Evolutionary conservation across 768 basidiomycete genomes (phyloP), one percentile per base, ranked within the genome.

Genomic region (Neoboletus brunneissimus): DNA sequence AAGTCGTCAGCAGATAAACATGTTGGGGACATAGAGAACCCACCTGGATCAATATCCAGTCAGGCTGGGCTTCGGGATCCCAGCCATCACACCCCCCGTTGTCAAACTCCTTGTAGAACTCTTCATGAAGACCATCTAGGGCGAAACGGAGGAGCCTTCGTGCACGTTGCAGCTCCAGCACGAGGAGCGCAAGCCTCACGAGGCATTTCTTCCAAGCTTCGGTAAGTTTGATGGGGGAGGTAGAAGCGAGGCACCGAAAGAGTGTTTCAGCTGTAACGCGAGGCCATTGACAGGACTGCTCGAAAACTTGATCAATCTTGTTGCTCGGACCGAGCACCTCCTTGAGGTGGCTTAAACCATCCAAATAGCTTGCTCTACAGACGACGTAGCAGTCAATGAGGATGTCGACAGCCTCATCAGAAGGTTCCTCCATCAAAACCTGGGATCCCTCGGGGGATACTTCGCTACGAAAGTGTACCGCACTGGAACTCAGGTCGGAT

Each of bases 11-110:
- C 11, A 20, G n/a, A 31, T 3, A 8, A 23, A 8, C 2, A 13
- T 34, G n/a, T 12, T 9, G 16, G 31, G 18, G 1, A 13, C 41
- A 3, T 13, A 4, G 20, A 31, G 51, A 25, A 51, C 48, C 34
- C 11, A 77, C 75, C 68, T 80, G 79, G 11, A 80, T 71, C 29
- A 80, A 55, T 1, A 78, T 59, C 79, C 78, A 80, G 49, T 77
- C 77, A 0, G 72, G 66, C 48, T 72, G 54, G 1, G 18, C 22
- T 37, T 66, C 51, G 1, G 59, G 50, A n/a, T 65, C 31, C 60
- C 60, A 64, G 1, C 53, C 64, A 13, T 63, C 56, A 11, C 53
- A 64, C 13, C 63, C 64, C 3, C 45, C 53, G 4, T 66, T 72
- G 0, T 58, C 37, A 4, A 67, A 8, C 42, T 71, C 67, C 49